Percentiles rank a stretch among this genome's conserved stretches.
Conservation (phyloP, 2,329 filamentous ascomycete species). For the Camillea tinctor region DNA sequence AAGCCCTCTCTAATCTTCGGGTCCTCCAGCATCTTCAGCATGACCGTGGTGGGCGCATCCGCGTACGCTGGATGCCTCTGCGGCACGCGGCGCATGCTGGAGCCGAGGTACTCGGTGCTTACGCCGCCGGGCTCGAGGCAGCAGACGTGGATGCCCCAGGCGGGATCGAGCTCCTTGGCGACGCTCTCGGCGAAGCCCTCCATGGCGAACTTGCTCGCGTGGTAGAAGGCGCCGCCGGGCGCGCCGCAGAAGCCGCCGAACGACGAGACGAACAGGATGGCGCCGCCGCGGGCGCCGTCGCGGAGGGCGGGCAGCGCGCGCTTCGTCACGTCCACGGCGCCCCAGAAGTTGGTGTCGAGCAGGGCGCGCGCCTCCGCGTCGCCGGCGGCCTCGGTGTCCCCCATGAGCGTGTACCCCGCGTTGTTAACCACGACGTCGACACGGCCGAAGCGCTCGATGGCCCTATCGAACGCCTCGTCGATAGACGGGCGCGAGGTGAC, state of each 20-base stretch:
- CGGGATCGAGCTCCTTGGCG: constrained; percentile 40
- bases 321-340: constrained; percentile 38
- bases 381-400: constrained; percentile 32
- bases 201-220: constrained; percentile 43
- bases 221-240: constrained; percentile 38
- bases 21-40: no score
- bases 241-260: constrained; percentile 45
- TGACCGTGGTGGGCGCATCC: no score
- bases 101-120: constrained; percentile 35
- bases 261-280: constrained; percentile 55
- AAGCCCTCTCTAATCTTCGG: no score
- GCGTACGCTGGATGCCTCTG: constrained; percentile 41
- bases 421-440: constrained; percentile 36
- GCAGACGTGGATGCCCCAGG: constrained; percentile 44
- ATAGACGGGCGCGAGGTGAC: constrained; percentile 43
- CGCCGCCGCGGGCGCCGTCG: constrained; percentile 41
- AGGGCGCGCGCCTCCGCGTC: constrained; percentile 34
- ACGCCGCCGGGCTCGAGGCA: constrained; percentile 43
- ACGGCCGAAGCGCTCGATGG: constrained; percentile 38
- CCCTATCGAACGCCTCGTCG: constrained; percentile 32
- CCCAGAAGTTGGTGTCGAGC: constrained; percentile 46
- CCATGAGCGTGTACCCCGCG: constrained; percentile 30
- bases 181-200: constrained; percentile 48
- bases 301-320: constrained; percentile 39
- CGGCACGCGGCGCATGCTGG: constrained; percentile 29